phyloP scores from a whole-genome alignment of 2,329 filamentous ascomycete species.

The Trichoderma aggressivum region DNA sequence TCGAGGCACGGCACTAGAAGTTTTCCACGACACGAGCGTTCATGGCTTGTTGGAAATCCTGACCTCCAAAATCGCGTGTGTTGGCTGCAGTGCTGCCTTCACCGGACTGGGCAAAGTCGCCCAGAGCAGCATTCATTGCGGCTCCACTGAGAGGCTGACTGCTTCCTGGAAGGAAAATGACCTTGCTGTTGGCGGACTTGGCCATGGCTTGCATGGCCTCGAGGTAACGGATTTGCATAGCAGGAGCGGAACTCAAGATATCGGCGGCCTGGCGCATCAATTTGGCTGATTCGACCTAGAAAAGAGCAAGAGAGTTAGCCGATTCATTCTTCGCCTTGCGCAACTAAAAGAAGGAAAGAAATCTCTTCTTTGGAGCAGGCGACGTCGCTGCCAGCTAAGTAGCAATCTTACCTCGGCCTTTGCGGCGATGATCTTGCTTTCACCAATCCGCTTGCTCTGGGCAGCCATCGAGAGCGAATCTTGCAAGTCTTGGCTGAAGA shows the following conservation, averaged over 20 bases:
- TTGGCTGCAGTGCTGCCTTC: slow-evolving; percentile 49
- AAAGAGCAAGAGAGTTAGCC: slow-evolving; percentile 4
- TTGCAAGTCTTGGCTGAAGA: slow-evolving; percentile 93
- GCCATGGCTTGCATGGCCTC: slow-evolving; percentile 99
- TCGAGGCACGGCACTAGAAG: slow-evolving; percentile 54
- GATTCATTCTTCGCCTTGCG: neutral
- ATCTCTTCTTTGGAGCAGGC: neutral
- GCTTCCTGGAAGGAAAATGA: slow-evolving; percentile 72
- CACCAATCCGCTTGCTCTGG: slow-evolving; percentile 96
- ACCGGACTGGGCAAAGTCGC: slow-evolving; percentile 33
- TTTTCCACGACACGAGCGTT: slow-evolving; percentile 81
- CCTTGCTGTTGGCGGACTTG: slow-evolving; percentile 84
- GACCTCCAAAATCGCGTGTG: slow-evolving; percentile 47
- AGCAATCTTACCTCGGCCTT: slow-evolving; percentile 65
- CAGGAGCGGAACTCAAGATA: slow-evolving; percentile 84
- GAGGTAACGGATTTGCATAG: slow-evolving; percentile 97
- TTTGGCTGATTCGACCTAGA: slow-evolving; percentile 82
- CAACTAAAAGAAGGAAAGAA: neutral
- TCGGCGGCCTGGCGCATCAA: slow-evolving; percentile 91
- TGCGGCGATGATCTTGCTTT: slow-evolving; percentile 96
- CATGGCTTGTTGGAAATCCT: slow-evolving; percentile 72
- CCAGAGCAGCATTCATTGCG: slow-evolving; percentile 43
- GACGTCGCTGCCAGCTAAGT: neutral
- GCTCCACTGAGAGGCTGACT: slow-evolving; percentile 51
- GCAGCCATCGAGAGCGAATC: slow-evolving; percentile 97